These are phyloP conservation scores for Colletotrichum sp. DNA, from an alignment of 2,329 filamentous ascomycete species.

Conservation along the genomic window DNA sequence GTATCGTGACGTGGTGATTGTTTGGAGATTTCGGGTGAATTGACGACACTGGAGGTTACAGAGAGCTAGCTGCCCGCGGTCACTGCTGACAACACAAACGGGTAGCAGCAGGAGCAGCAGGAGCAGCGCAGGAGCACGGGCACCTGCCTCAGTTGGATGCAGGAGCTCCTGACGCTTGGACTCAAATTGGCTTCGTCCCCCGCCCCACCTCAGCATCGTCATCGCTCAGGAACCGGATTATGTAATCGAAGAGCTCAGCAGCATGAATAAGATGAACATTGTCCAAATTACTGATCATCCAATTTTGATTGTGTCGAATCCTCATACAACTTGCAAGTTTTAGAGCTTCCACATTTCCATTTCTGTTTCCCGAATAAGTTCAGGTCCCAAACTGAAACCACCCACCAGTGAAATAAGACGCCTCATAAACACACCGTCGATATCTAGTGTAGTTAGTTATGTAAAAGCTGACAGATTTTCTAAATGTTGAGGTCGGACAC, in stretches of 20 bases:
- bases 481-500: rapidly evolving
- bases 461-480: too few relatives aligned
- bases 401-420: too few relatives aligned
- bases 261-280: not conserved
- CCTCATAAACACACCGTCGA: too few relatives aligned
- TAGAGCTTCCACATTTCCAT: rapidly evolving
- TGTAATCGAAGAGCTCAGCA: not conserved
- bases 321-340: too few relatives aligned
- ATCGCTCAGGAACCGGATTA: not conserved
- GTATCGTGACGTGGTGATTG: not conserved
- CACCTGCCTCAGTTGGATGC: not conserved
- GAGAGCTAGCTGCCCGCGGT: not conserved
- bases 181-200: not conserved
- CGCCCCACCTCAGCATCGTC: not conserved
- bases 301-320: rapidly evolving
- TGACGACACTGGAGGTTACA: not conserved
- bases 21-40: not conserved
- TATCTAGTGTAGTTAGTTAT: rapidly evolving
- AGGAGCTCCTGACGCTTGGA: not conserved
- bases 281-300: not conserved
- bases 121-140: not conserved
- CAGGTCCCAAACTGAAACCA: too few relatives aligned
- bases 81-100: not conserved
- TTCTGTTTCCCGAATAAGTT: rapidly evolving
- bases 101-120: not conserved